phyloP scores from a whole-genome alignment of 257 asterid species.

The Salvia miltiorrhiza region DNA sequence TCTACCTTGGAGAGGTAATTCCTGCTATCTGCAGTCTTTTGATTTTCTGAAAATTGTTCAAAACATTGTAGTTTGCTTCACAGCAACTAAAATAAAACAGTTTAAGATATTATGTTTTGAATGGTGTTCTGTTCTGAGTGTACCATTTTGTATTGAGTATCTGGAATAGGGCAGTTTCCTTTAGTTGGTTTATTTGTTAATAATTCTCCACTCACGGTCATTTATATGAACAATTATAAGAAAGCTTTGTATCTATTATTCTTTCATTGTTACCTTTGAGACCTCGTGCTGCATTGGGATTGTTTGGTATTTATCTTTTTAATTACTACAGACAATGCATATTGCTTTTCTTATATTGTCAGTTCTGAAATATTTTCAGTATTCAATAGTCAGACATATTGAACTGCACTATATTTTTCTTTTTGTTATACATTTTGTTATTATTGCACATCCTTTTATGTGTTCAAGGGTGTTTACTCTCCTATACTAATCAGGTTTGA shows the following conservation, averaged over 20 bases:
- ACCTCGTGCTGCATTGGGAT: background rate
- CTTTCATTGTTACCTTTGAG: background rate
- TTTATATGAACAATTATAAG: background rate
- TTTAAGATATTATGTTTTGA: background rate
- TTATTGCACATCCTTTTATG: background rate
- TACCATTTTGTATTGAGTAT: background rate
- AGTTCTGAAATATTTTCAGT: constrained; percentile 11
- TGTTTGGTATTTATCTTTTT: background rate
- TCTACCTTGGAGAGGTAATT: constrained; percentile 52
- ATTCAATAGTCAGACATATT: background rate
- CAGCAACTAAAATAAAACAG: background rate
- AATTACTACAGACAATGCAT: background rate
- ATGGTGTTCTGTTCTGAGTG: background rate
- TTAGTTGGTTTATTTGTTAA: background rate
- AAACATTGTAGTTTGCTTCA: background rate
- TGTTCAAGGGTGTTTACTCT: background rate
- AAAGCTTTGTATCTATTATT: background rate
- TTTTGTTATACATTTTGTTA: background rate
- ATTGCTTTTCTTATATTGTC: background rate
- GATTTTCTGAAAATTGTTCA: background rate
- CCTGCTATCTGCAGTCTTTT: constrained; percentile 18
- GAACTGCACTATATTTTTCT: background rate
- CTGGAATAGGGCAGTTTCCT: background rate
- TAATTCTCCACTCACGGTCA: background rate
- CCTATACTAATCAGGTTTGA: constrained; percentile 44